These are phyloP conservation scores for Mycena citricolor DNA, from an alignment of 1,284 basidiomycete species.

Conservation along the genomic window DNA sequence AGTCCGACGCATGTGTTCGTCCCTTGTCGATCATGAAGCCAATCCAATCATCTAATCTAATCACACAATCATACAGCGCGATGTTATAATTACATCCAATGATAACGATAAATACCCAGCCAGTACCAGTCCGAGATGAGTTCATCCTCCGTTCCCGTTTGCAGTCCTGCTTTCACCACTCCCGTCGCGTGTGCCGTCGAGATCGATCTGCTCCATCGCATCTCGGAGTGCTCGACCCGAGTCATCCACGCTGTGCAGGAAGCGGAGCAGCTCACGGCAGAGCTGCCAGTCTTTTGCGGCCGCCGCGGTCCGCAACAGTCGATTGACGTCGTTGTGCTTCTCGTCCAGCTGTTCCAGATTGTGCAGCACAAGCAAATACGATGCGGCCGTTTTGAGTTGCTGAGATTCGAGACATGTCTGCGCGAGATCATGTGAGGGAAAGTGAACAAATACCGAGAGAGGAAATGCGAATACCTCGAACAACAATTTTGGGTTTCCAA, in stretches of 20 bases:
- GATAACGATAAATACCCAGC: no score
- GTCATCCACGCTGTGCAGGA: constrained; percentile 88
- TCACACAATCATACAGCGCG: no score
- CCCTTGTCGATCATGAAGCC: no score
- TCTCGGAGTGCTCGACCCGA: constrained; percentile 69
- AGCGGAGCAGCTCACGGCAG: constrained; percentile 87
- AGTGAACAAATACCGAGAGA: constrained; percentile 1
- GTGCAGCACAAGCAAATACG: constrained; percentile 92
- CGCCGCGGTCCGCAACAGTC: constrained; percentile 74
- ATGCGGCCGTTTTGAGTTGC: constrained; percentile 86
- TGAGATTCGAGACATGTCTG: constrained; percentile 78
- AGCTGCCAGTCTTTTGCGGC: constrained; percentile 77
- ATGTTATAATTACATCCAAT: no score
- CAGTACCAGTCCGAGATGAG: no score
- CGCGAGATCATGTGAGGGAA: no score
- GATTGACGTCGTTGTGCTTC: constrained; percentile 75
- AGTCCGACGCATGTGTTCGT: no score
- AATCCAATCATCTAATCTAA: no score
- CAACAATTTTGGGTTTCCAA: constrained; percentile 87
- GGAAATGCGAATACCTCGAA: constrained; percentile 66
- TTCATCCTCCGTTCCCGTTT: no score
- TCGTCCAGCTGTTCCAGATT: constrained; percentile 88
- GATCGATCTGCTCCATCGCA: constrained; percentile 50
- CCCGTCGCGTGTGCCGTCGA: no score
- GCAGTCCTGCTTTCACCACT: no score